A percentile compares a stretch with the other conserved stretches of the same genome.
These are phyloP conservation scores for Conringia planisiliqua DNA, from an alignment of 345 rosid species.

Conservation along the genomic window DNA sequence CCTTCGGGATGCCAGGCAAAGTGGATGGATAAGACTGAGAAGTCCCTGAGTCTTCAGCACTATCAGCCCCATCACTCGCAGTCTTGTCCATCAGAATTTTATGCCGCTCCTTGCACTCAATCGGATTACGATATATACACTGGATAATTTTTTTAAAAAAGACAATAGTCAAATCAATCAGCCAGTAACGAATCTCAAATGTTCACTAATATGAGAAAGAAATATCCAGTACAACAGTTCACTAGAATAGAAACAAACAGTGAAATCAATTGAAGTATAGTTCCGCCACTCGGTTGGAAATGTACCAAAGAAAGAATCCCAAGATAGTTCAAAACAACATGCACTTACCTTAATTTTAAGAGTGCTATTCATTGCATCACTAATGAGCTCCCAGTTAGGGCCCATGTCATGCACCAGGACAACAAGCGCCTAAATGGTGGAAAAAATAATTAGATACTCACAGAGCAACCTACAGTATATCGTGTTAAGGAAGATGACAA, in stretches of 20 bases:
- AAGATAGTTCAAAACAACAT: conserved; percentile 6
- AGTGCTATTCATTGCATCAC: conserved; percentile 90
- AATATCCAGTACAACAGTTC: conserved; percentile 6
- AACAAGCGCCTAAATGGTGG: conserved; percentile 77
- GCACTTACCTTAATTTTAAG: conserved; percentile 79
- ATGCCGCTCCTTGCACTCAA: conserved; percentile 98
- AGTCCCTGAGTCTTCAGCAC: conserved; percentile 98
- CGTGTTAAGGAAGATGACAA: conserved; percentile 1
- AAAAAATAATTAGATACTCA: conserved; percentile 22
- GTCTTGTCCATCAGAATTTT: conserved; percentile 81
- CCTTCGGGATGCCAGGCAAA: conserved; percentile 99
- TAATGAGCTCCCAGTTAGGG: conserved; percentile 98
- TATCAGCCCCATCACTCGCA: conserved; percentile 94
- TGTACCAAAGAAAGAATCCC: conserved; percentile 1
- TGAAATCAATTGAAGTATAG: conserved; percentile 1
- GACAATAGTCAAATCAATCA: background rate
- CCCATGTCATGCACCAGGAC: conserved; percentile 99
- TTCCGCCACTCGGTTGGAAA: background rate
- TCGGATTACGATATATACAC: conserved; percentile 89
- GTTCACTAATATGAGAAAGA: conserved; percentile 7
- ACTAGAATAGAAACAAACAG: conserved; percentile 12
- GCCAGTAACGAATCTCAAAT: background rate
- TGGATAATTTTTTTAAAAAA: conserved; percentile 27
- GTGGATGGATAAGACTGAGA: conserved; percentile 99
- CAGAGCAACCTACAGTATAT: conserved; percentile 22